Evolutionary conservation across 176 grass and related monocot species (phyloP).

Genomic region (barley (Hordeum vulgare)): DNA sequence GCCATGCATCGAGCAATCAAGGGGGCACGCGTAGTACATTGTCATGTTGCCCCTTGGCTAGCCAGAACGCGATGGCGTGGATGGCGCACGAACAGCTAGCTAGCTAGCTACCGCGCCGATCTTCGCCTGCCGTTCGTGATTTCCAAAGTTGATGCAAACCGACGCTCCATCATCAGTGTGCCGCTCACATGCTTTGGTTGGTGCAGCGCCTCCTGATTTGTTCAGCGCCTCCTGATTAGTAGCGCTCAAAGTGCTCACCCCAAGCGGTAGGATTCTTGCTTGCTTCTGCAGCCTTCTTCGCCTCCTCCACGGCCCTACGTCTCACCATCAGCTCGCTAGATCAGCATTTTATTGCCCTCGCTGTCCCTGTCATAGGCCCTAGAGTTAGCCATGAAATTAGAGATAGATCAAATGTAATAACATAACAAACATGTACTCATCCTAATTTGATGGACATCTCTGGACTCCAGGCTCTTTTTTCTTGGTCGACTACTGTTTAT

Average conservation of each 20-base stretch:
- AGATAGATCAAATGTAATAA: not conserved
- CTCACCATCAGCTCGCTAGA: not conserved
- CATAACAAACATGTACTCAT: not conserved
- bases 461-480: not conserved
- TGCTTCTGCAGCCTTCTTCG: constrained; percentile 29
- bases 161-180: not conserved
- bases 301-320: not conserved
- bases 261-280: constrained; percentile 38
- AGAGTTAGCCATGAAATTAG: not conserved
- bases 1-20: not conserved
- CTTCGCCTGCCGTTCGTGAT: not conserved
- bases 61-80: not conserved
- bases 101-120: not conserved
- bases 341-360: not conserved
- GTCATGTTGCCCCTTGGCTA: not conserved
- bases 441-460: not conserved
- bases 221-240: constrained; percentile 24
- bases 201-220: not conserved
- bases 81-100: not conserved
- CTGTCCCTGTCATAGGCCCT: not conserved
- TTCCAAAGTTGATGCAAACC: not conserved
- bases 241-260: constrained; percentile 3
- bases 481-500: not conserved
- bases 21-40: not conserved
- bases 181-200: constrained; percentile 13